These are phyloP conservation scores for Usnea hakonensis DNA, from an alignment of 495 filamentous ascomycete species.

Conservation along the genomic window DNA sequence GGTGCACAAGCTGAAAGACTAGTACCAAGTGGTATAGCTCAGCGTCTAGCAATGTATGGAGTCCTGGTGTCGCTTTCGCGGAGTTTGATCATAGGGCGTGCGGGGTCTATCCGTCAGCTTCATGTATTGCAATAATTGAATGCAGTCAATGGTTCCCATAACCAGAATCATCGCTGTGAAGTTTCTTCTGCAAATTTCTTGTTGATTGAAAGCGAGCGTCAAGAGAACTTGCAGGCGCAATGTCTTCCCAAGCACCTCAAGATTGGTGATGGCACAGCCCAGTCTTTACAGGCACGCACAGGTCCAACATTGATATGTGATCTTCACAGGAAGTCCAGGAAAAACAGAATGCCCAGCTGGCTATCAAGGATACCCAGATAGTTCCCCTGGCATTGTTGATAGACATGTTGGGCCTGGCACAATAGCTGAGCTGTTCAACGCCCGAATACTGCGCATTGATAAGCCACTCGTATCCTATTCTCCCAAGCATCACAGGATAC, in stretches of 20 bases:
- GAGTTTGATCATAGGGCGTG: not conserved
- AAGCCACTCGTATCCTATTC: too few relatives aligned
- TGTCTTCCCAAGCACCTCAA: not conserved
- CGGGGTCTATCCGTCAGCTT: not conserved
- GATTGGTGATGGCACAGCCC: not conserved
- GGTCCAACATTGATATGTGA: not conserved
- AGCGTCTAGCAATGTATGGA: not conserved
- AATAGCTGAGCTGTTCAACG: too few relatives aligned
- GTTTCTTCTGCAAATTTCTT: not conserved
- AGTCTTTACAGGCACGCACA: not conserved
- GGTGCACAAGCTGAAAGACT: not conserved
- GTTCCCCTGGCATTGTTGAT: too few relatives aligned
- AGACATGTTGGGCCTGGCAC: too few relatives aligned
- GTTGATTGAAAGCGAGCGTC: not conserved
- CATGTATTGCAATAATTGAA: not conserved
- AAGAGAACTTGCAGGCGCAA: slow-evolving; percentile 8
- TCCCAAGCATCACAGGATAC: too few relatives aligned
- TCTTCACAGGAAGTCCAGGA: not conserved
- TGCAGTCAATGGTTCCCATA: too few relatives aligned
- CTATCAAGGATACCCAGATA: too few relatives aligned
- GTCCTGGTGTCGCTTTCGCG: not conserved
- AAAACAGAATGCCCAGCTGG: too few relatives aligned
- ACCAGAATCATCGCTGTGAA: too few relatives aligned
- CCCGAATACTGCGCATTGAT: too few relatives aligned
- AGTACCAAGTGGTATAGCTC: not conserved